phyloP scores from a whole-genome alignment of 2,329 filamentous ascomycete species.

The Blastomyces gilchristii region DNA sequence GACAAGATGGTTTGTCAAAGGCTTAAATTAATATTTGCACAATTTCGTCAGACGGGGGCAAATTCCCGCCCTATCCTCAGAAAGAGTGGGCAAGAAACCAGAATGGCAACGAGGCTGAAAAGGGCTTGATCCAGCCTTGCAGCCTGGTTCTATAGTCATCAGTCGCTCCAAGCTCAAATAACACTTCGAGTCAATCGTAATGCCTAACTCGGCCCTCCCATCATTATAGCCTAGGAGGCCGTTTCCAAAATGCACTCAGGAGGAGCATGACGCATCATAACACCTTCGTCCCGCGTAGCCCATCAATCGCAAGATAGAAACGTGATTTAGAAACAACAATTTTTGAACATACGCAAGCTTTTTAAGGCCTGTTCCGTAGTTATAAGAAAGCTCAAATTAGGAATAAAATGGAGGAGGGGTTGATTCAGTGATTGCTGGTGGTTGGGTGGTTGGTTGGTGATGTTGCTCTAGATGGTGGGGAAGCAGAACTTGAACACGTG shows the following conservation, averaged over 20 bases:
- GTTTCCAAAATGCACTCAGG: background rate
- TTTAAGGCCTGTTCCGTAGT: background rate
- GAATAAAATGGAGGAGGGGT: background rate
- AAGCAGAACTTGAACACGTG: no score
- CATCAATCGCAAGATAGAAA: background rate
- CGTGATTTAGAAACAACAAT: background rate
- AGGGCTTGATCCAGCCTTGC: background rate
- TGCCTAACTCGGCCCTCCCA: background rate
- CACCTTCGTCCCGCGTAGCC: no score
- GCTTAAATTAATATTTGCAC: background rate
- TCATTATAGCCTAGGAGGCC: background rate
- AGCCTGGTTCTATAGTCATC: background rate
- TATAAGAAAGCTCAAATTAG: background rate
- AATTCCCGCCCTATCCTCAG: background rate
- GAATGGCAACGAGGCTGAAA: background rate
- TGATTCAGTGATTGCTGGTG: background rate
- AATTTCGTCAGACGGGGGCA: background rate
- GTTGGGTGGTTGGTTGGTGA: background rate
- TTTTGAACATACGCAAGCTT: background rate
- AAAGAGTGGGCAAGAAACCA: background rate
- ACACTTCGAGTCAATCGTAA: background rate
- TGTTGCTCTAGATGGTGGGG: no score
- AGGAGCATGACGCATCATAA: background rate
- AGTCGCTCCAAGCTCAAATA: background rate
- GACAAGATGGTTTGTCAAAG: conserved; percentile 1